Base-by-base conservation (phyloP, 2,329 filamentous ascomycete species). In the Aspergillus awamori region DNA sequence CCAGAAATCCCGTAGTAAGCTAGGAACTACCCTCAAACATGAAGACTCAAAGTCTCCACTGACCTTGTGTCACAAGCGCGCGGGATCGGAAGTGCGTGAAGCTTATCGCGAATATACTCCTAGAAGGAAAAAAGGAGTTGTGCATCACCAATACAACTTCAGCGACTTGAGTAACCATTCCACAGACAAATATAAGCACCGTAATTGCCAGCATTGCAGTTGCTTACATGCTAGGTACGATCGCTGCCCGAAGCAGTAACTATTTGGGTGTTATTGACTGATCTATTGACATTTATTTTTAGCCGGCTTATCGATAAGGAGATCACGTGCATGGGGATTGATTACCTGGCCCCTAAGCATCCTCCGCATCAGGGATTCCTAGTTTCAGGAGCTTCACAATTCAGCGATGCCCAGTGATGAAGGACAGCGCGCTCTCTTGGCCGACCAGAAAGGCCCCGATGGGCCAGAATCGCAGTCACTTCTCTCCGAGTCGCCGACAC, bases 351-450 rank as follows among this genome's bases (percentile, higher is more conserved):
- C 67, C 69, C 62, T 65, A 68, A 65, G 65, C 61, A 68, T 57
- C 56, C 56, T 55, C 59, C 56, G 53, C 51, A 60, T 53, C n/a
- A 43, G 24, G 36, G 56, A 48, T 58, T 58, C 58, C 51, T 41
- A 63, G 62, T 49, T 60, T 62, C 63, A 67, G 69, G 59, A 66
- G 52, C 62, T 41, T 64, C 64, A 70, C 53, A 66, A 65, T 72
- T 5, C 72, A 77, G 76, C 72, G 68, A 80, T 80, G 77, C 72
- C 74, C 67, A 70, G 69, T 70, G 76, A 76, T 74, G 76, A 79
- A 68, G 70, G 66, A 70, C 66, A 66, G 55, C 65, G 71, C 69
- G 69, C 68, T 70, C 70, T 70, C 61, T 65, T 72, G 66, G 68
- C 67, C 71, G 75, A 71, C 61, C 68, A 63, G 59, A 62, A 70